These are phyloP conservation scores for Chaetomiaceae sp. DNA, from an alignment of 2,329 filamentous ascomycete genomes.

Conservation along the genomic window DNA sequence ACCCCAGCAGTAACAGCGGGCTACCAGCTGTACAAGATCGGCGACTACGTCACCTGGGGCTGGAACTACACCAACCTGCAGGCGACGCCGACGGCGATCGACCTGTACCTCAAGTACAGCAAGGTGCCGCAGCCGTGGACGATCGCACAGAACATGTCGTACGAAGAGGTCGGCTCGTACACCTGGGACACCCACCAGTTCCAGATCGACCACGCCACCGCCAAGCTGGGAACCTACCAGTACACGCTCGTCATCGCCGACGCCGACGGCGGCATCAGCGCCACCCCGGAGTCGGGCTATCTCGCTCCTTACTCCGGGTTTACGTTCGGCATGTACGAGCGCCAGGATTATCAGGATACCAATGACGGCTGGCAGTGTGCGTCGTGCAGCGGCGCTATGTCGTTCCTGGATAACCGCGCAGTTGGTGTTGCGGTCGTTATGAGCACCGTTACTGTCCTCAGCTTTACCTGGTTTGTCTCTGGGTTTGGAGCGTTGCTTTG, in stretches of 20 bases:
- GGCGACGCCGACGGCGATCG: constrained; percentile 54
- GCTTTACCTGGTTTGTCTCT: constrained; percentile 61
- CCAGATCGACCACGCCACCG: constrained; percentile 36
- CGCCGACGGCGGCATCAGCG: constrained; percentile 46
- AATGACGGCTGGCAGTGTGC: constrained; percentile 49
- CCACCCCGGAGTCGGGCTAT: constrained; percentile 51
- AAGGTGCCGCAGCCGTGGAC: constrained; percentile 51
- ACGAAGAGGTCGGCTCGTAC: constrained; percentile 44
- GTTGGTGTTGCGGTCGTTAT: constrained; percentile 49
- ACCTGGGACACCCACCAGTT: constrained; percentile 55
- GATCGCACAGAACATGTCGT: constrained; percentile 59
- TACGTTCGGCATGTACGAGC: constrained; percentile 54
- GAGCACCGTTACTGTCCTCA: constrained; percentile 51
- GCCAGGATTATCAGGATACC: constrained; percentile 47
- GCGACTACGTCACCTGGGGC: constrained; percentile 53
- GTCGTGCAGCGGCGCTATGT: constrained; percentile 51
- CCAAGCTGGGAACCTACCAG: constrained; percentile 47
- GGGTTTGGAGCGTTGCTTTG: constrained; percentile 37
- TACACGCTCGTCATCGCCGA: constrained; percentile 62
- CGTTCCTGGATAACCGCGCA: constrained; percentile 43
- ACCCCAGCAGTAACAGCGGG: constrained; percentile 44
- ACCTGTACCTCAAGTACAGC: constrained; percentile 55
- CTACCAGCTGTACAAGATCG: constrained; percentile 55
- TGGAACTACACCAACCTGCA: constrained; percentile 63
- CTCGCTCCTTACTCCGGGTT: constrained; percentile 45